phyloP scores from a whole-genome alignment of 495 filamentous ascomycete species.

The Xylaria acuta region DNA sequence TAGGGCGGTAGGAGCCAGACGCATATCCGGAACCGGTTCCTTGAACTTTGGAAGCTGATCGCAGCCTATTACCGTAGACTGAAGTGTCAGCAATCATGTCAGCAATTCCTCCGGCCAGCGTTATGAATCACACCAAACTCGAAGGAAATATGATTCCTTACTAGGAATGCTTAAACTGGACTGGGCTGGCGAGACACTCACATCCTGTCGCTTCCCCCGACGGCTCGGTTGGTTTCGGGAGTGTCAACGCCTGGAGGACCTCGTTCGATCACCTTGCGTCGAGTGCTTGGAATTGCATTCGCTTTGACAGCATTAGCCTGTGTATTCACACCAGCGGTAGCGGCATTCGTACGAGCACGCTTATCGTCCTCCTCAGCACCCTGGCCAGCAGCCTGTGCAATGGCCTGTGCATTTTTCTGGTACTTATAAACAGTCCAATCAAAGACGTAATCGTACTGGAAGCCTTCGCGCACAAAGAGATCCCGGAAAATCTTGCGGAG shows the following conservation, averaged over 20 bases:
- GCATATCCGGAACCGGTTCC: conserved; percentile 67
- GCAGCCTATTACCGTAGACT: conserved; percentile 93
- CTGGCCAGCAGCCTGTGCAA: conserved; percentile 73
- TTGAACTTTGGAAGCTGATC: conserved; percentile 89
- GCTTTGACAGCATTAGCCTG: conserved; percentile 69
- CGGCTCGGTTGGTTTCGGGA: conserved; percentile 84
- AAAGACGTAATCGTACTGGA: conserved; percentile 99
- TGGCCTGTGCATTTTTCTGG: conserved; percentile 97
- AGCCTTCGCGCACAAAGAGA: conserved; percentile 97
- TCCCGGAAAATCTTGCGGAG: conserved; percentile 99
- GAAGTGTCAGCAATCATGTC: conserved; percentile 83
- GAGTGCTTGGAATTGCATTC: conserved; percentile 71
- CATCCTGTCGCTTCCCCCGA: conserved; percentile 97
- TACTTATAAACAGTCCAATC: conserved; percentile 99
- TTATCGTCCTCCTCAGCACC: conserved; percentile 70
- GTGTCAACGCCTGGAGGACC: conserved; percentile 69
- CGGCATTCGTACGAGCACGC: conserved; percentile 65
- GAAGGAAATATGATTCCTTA: conserved; percentile 89
- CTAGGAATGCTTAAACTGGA: conserved; percentile 79
- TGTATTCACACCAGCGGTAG: conserved; percentile 64
- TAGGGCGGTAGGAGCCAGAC: conserved; percentile 73
- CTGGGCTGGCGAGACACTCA: conserved; percentile 78
- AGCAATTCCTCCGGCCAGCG: conserved; percentile 77
- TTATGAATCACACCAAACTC: conserved; percentile 83
- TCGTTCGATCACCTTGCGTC: conserved; percentile 84